Evolutionary conservation across 495 filamentous ascomycete species (phyloP), one percentile per base, ranked within the genome.

Genomic region (Aspergillus asperescens): DNA sequence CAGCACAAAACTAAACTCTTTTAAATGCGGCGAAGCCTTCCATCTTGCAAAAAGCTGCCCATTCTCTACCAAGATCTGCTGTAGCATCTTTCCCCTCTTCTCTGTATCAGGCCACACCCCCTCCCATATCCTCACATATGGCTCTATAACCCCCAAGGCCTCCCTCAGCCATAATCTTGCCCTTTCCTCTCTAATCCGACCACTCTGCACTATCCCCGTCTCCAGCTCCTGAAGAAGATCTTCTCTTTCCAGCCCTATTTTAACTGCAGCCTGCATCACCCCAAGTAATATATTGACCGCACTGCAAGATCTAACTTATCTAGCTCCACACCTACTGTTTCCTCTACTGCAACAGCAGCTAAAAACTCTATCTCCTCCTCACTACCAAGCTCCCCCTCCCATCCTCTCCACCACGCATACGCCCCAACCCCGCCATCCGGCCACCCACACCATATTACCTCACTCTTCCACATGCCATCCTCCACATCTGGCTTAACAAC

Each of bases 51-150:
- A 62, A 29, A 62, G 59, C 53, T 62, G 59, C 56, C 46, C 54
- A 63, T 63, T 63, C 50, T 63, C 60, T 38, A 60, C 52, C 50
- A 63, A 53, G 43, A 63, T 63, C 47, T 15, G 60, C 57, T 27
- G 60, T 50, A 63, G 51, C 52, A 58, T 46, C 57, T 58, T 32
- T 38, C 51, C 52, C 34, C 57, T 54, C 50, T 55, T 23, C 39
- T 58, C 58, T 56, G 54, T 38, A 55, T 43, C 52, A 27, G 25
- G 61, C 61, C 57, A 63, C 50, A 56, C 49, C 12, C 57, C 57
- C 43, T 63, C 45, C 58, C 57, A 63, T 58, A 44, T 48, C 15
- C 55, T 48, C 38, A 61, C 49, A 49, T 63, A 63, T 39, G 61
- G 57, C 52, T 63, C 54, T 48, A 63, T 51, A 38, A 61, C 34